A percentile compares a stretch with the other conserved stretches of the same genome.
phyloP scores from a whole-genome alignment of 2,329 filamentous ascomycete genomes.

The Teratosphaeria nubilosa region DNA sequence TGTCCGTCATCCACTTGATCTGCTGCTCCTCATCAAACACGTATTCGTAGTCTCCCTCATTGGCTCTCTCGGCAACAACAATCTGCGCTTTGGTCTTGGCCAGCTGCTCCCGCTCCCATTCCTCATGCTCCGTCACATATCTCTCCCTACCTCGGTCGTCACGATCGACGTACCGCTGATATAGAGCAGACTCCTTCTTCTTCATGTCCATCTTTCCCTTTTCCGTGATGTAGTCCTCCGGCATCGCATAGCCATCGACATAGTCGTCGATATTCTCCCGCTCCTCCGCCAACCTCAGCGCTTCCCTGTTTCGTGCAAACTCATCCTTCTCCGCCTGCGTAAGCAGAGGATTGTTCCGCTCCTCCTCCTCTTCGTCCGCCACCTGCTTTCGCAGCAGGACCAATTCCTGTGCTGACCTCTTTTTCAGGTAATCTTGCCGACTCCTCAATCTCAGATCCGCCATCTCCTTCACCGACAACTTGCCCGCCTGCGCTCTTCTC shows the following conservation, averaged over 20 bases:
- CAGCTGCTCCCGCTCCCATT: conserved; percentile 88
- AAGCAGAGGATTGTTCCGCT: conserved; percentile 63
- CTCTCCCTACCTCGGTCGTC: conserved; percentile 82
- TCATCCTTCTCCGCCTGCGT: conserved; percentile 73
- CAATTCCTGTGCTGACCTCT: conserved; percentile 77
- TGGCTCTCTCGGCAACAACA: conserved; percentile 59
- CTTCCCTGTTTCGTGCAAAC: conserved; percentile 78
- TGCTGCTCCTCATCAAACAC: conserved; percentile 85
- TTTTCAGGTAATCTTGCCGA: conserved; percentile 85
- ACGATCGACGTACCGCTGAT: conserved; percentile 78
- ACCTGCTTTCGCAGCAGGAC: conserved; percentile 85
- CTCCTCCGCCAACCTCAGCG: conserved; percentile 51
- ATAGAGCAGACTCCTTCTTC: conserved; percentile 81
- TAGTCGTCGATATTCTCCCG: conserved; percentile 82
- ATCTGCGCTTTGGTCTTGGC: conserved; percentile 83
- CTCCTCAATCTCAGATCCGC: conserved; percentile 73
- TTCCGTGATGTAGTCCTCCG: conserved; percentile 90
- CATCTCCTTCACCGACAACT: conserved; percentile 60
- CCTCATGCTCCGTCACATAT: conserved; percentile 86
- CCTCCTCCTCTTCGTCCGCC: conserved; percentile 67
- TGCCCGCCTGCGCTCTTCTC: conserved; percentile 51
- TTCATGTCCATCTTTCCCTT: conserved; percentile 80
- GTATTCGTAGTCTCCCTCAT: conserved; percentile 80
- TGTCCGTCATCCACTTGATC: conserved; percentile 73
- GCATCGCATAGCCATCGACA: conserved; percentile 82